Evolutionary conservation across 805 yeast genomes (phyloP).

Genomic region (Naumovozyma dairenensis): DNA sequence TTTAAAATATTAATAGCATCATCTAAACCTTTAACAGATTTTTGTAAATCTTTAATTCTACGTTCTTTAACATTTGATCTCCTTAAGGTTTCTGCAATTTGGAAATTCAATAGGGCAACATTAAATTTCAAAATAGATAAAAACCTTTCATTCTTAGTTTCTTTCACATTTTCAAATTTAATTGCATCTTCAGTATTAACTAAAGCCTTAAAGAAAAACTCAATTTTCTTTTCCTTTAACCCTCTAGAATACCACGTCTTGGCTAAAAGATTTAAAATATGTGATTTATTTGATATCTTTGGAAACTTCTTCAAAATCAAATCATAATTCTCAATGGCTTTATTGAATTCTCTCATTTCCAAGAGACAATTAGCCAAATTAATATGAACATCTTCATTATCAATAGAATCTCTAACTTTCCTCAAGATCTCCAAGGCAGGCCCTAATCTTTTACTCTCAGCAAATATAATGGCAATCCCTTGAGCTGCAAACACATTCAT

Average conservation of each 20-base stretch:
- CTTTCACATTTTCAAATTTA: conserved; percentile 23
- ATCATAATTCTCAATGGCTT: conserved; percentile 84
- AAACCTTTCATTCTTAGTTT: conserved; percentile 28
- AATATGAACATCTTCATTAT: conserved; percentile 71
- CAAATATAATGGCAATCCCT: conserved; percentile 88
- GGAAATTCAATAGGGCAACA: conserved; percentile 74
- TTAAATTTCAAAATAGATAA: conserved; percentile 56
- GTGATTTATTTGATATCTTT: conserved; percentile 53
- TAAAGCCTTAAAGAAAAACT: conserved; percentile 51
- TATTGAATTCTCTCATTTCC: conserved; percentile 71
- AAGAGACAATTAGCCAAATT: conserved; percentile 82
- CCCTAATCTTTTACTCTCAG: conserved; percentile 66
- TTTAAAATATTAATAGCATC: conserved; percentile 52
- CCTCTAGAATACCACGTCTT: conserved; percentile 85
- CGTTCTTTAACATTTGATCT: conserved; percentile 53
- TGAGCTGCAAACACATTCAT: conserved; percentile 93
- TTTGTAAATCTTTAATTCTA: conserved; percentile 48
- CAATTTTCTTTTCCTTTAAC: conserved; percentile 50
- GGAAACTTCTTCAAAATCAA: conserved; percentile 59
- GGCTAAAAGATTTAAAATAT: conserved; percentile 63
- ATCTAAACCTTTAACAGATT: conserved; percentile 45
- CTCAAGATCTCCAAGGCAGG: conserved; percentile 79
- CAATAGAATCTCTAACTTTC: conserved; percentile 80
- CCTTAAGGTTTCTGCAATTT: conserved; percentile 72
- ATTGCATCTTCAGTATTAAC: conserved; percentile 53